Evolutionary conservation across 2,329 filamentous ascomycete genomes (phyloP).

Genomic region (Elsinoe necatrix): DNA sequence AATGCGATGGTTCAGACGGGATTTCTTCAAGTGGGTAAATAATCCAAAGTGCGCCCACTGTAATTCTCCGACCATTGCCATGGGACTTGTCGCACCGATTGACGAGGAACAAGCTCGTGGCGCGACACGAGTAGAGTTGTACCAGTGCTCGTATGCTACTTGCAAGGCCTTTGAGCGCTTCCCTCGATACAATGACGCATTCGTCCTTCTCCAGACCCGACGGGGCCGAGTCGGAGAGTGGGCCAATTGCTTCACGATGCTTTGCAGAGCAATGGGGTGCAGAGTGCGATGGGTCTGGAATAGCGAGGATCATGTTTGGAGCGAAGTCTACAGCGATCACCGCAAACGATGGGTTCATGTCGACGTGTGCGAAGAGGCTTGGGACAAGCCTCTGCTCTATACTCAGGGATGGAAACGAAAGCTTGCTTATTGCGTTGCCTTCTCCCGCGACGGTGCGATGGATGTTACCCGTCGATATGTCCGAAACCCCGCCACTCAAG

Average conservation of each 20-base stretch:
- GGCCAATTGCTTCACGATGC: conserved; percentile 98
- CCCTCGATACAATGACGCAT: conserved; percentile 89
- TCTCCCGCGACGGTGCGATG: conserved; percentile 75
- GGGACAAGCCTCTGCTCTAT: conserved; percentile 90
- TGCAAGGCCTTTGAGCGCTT: conserved; percentile 82
- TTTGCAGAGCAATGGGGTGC: conserved; percentile 84
- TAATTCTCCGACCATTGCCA: conserved; percentile 69
- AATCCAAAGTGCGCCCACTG: conserved; percentile 82
- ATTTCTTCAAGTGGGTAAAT: conserved; percentile 95
- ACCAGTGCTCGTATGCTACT: conserved; percentile 67
- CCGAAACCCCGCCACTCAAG: conserved; percentile 60
- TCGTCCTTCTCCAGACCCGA: conserved; percentile 78
- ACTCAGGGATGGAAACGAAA: conserved; percentile 91
- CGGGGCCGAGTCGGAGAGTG: conserved; percentile 87
- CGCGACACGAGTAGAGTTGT: conserved; percentile 79
- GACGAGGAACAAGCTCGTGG: conserved; percentile 85
- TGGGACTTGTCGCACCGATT: conserved; percentile 74
- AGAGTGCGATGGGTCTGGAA: conserved; percentile 98
- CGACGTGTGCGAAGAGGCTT: conserved; percentile 86
- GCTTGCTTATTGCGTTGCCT: conserved; percentile 94
- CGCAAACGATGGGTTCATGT: conserved; percentile 94
- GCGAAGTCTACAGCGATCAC: conserved; percentile 91
- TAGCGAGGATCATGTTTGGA: conserved; percentile 94
- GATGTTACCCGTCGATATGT: conserved; percentile 61
- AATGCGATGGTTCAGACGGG: conserved; percentile 89